phyloP scores from a whole-genome alignment of 208 protist genomes.

The Leishmania major region DNA sequence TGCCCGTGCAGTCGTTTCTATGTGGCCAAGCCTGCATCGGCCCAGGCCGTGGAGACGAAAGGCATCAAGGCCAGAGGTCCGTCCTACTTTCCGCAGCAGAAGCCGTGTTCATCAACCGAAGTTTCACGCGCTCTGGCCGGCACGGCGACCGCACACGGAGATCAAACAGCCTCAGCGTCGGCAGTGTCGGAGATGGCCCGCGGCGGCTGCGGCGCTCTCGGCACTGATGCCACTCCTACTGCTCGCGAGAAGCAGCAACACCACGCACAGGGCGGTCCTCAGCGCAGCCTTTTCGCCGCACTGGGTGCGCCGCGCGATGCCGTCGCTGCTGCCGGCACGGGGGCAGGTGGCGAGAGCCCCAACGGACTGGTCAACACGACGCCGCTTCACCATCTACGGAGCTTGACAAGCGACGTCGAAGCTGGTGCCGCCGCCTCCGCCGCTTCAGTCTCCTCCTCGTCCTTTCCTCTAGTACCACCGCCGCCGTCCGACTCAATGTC shows the following conservation, averaged over 20 bases:
- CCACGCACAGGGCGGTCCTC: background rate
- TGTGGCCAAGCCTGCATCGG: background rate
- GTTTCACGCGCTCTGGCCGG: background rate
- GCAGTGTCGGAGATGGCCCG: background rate
- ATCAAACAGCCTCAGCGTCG: background rate
- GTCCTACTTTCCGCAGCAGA: background rate
- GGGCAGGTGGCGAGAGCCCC: background rate
- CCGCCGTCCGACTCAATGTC: background rate
- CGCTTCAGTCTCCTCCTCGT: background rate
- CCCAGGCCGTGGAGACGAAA: background rate
- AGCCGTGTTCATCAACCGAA: background rate
- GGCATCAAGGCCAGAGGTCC: background rate
- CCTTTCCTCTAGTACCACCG: background rate
- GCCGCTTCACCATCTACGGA: constrained; percentile 5
- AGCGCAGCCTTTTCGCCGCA: constrained; percentile 11
- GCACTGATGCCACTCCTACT: background rate
- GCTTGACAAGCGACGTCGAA: too few species aligned
- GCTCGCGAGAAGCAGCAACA: background rate
- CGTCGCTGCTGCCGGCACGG: background rate
- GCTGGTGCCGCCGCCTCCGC: background rate
- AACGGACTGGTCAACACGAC: constrained; percentile 16
- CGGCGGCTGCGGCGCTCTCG: background rate
- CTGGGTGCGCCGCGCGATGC: constrained; percentile 13
- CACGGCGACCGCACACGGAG: background rate
- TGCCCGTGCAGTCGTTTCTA: constrained; percentile 27